Conservation (phyloP, 495 filamentous ascomycete genomes). For the Talaromyces liani region DNA sequence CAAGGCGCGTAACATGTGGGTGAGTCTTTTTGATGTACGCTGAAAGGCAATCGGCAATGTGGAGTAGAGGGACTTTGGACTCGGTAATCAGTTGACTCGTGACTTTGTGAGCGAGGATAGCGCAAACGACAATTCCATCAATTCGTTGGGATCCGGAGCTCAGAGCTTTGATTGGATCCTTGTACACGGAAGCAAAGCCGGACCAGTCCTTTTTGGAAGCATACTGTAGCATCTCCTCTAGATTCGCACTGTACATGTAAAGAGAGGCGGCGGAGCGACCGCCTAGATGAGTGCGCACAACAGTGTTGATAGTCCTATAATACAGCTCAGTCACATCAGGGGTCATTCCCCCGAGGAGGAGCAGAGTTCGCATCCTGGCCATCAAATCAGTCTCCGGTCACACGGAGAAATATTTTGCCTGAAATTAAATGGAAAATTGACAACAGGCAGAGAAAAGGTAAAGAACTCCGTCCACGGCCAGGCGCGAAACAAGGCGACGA, state of each 20-base stretch:
- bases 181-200: too few species aligned
- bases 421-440: too few species aligned
- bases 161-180: slow-evolving; percentile 3
- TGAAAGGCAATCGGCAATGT: slow-evolving; percentile 13
- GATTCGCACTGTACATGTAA: slow-evolving; percentile 15
- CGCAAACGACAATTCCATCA: slow-evolving; percentile 11
- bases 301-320: slow-evolving; percentile 15
- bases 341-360: slow-evolving; percentile 10
- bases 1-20: slow-evolving; percentile 8
- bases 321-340: slow-evolving; percentile 15
- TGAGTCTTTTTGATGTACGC: slow-evolving; percentile 9
- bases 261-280: slow-evolving; percentile 10
- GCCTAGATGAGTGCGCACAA: slow-evolving; percentile 10
- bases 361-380: background rate
- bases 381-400: background rate
- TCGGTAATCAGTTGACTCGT: slow-evolving; percentile 5
- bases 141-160: background rate
- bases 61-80: slow-evolving; percentile 10
- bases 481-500: too few species aligned
- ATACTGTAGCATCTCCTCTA: slow-evolving; percentile 13
- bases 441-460: too few species aligned
- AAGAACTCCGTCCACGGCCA: too few species aligned
- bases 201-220: slow-evolving; percentile 7
- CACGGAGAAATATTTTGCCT: too few species aligned
- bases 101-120: slow-evolving; percentile 15